Percentiles rank a stretch among this genome's conserved stretches.
These are phyloP conservation scores for Entomortierella beljakovae DNA, from an alignment of 192 early-diverging fungal species.

Conservation along the genomic window DNA sequence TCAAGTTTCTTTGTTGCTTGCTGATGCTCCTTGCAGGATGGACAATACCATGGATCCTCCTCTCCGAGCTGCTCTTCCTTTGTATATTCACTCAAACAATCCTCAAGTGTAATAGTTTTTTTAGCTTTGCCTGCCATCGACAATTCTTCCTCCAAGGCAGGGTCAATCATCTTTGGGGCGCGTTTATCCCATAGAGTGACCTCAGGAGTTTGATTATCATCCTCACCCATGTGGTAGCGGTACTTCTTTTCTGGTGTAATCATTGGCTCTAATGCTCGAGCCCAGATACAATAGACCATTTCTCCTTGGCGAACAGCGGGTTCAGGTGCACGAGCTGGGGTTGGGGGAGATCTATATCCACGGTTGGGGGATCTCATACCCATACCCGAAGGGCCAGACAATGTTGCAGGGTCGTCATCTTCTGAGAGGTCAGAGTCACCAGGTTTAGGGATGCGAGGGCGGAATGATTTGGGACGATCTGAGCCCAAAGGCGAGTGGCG, in stretches of 20 bases:
- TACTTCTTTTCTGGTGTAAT: conserved; percentile 3
- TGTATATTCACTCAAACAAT: conserved; percentile 90
- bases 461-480: conserved; percentile 12
- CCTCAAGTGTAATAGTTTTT: conserved; percentile 65
- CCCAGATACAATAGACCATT: conserved; percentile 44
- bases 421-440: conserved; percentile 33
- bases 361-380: neutral
- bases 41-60: conserved; percentile 92
- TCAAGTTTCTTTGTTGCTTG: conserved; percentile 82
- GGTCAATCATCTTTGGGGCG: conserved; percentile 20
- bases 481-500: conserved; percentile 13
- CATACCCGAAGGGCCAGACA: neutral
- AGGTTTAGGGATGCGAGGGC: conserved; percentile 10
- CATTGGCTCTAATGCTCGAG: conserved; percentile 12
- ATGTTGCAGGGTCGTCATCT: conserved; percentile 20
- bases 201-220: neutral
- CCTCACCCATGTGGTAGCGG: conserved; percentile 1
- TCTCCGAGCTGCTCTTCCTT: conserved; percentile 90
- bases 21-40: conserved; percentile 70
- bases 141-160: conserved; percentile 24
- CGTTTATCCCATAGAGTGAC: conserved; percentile 34
- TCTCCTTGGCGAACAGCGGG: conserved; percentile 29
- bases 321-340: conserved; percentile 8
- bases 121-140: conserved; percentile 49
- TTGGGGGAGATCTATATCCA: neutral